A percentile compares a stretch with the other conserved stretches of the same genome.
Evolutionary conservation across 2,329 filamentous ascomycete genomes (phyloP).

Genomic region (Dendrostoma leiphaemia): DNA sequence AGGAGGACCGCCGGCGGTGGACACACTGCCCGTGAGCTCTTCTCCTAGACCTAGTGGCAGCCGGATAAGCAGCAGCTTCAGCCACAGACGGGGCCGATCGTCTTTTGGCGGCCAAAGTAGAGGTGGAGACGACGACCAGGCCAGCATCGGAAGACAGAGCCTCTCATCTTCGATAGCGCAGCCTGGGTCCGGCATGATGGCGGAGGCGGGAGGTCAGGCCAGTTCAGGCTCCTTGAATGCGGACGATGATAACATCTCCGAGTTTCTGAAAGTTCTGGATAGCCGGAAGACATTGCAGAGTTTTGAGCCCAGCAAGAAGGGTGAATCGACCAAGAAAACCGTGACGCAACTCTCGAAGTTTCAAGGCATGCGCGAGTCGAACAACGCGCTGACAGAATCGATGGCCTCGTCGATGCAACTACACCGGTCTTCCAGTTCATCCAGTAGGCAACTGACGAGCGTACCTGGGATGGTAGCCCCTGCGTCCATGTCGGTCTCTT

Average conservation of each 20-base stretch:
- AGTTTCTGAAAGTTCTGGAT: conserved; percentile 87
- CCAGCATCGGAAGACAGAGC: conserved; percentile 78
- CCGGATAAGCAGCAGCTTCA: conserved; percentile 92
- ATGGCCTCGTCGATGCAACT: conserved; percentile 88
- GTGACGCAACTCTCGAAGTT: conserved; percentile 81
- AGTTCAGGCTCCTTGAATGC: conserved; percentile 66
- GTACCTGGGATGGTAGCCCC: conserved; percentile 67
- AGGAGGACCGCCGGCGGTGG: conserved; percentile 61
- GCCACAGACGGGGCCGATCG: conserved; percentile 74
- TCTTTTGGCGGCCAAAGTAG: conserved; percentile 74
- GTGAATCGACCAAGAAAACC: conserved; percentile 71
- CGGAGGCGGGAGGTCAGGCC: conserved; percentile 65
- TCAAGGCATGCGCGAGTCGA: conserved; percentile 84
- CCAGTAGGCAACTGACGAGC: conserved; percentile 57
- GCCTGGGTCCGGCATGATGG: conserved; percentile 76
- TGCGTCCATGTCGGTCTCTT: conserved; percentile 77
- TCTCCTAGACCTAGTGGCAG: conserved; percentile 80
- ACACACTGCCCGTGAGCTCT: conserved; percentile 66
- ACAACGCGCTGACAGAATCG: conserved; percentile 85
- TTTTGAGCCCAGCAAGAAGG: conserved; percentile 66
- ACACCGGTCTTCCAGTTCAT: conserved; percentile 77
- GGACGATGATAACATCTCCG: conserved; percentile 90
- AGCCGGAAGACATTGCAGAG: conserved; percentile 82
- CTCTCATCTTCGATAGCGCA: conserved; percentile 66
- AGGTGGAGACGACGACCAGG: conserved; percentile 67